Evolutionary conservation across 257 asterid species (phyloP), one percentile per base, ranked within the genome.

Genomic region (Penstemon davidsonii): DNA sequence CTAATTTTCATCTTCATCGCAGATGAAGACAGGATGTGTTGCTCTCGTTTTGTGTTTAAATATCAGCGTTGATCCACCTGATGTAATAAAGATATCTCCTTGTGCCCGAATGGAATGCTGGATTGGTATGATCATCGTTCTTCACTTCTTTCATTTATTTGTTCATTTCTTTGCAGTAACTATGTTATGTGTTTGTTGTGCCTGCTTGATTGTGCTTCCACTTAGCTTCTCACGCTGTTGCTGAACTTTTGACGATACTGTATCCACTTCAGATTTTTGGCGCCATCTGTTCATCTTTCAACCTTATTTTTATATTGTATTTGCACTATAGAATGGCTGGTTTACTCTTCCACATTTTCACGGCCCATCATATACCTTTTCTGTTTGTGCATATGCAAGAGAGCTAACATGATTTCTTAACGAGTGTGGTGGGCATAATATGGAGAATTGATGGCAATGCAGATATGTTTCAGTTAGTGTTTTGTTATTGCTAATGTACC

Each of bases 21-120:
- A 92, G 98, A 92, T 87, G 96, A 89, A 89, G 82, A 92, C 96
- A 38, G 96, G 96, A 76, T 89, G 96, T 66, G 96, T 87, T 77
- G 98, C 95, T 73, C 92, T 92, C 71, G 98, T 89, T 64, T 66
- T 92, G 71, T 92, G 98, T 78, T 80, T 92, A 82, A 92, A 92
- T 86, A 89, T 89, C 74, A 83, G 89, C 46, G 89, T 89, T 56
- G 96, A 89, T 73, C 98, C 98, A 33, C 98, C 98, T 67, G 96
- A 92, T 82, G 96, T 89, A 8, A 89, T 89, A 81, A 92, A 92
- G 91, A 89, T 92, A 76, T 86, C 98, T 68, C 97, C 98, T 73
- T 89, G 98, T 87, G 97, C 98, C 46, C 87, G 97, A 60, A 85
- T 89, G 95, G 98, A 92, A 77, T 92, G 97, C 81, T 92, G 97